These are phyloP conservation scores for Lecanoromycetidae sp. DNA, from an alignment of 2,329 filamentous ascomycete species.

Conservation along the genomic window DNA sequence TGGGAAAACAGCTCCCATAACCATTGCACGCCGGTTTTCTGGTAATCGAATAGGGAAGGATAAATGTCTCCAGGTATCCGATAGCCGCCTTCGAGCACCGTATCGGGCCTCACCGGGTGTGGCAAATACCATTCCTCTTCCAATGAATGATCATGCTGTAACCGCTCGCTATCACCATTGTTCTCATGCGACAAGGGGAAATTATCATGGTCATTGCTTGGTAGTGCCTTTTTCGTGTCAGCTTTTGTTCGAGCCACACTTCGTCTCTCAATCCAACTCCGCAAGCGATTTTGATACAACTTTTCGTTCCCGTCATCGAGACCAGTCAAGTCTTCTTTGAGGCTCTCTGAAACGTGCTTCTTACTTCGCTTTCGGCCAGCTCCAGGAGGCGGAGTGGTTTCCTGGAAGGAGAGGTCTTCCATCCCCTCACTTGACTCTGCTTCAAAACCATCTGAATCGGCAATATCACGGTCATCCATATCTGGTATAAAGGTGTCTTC, in stretches of 20 bases:
- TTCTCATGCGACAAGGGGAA: too few relatives aligned
- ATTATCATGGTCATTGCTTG: conserved; percentile 20
- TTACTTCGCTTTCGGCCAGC: conserved; percentile 27
- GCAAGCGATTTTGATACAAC: conserved; percentile 63
- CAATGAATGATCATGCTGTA: conserved; percentile 7
- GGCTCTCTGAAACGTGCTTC: conserved; percentile 16
- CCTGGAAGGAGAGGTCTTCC: conserved; percentile 15
- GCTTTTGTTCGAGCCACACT: conserved; percentile 45
- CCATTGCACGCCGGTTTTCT: conserved; percentile 96
- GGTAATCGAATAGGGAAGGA: conserved; percentile 86
- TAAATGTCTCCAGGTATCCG: conserved; percentile 85
- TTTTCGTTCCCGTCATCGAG: conserved; percentile 83
- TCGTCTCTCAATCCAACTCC: conserved; percentile 59
- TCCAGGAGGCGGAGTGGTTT: conserved; percentile 3
- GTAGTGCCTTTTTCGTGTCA: conserved; percentile 23
- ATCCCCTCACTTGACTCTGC: conserved; percentile 10
- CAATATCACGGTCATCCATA: conserved; percentile 8
- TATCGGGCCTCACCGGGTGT: conserved; percentile 69
- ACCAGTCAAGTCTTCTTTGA: conserved; percentile 43
- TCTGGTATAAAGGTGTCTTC: conserved; percentile 13
- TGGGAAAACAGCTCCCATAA: conserved; percentile 84
- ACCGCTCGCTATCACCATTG: conserved; percentile 22
- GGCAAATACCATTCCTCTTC: conserved; percentile 70
- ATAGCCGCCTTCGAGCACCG: conserved; percentile 60
- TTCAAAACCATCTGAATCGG: conserved; percentile 14